Evolutionary conservation across 108 stramenopile species (phyloP).

Genomic region (Discostella stelligeroides): DNA sequence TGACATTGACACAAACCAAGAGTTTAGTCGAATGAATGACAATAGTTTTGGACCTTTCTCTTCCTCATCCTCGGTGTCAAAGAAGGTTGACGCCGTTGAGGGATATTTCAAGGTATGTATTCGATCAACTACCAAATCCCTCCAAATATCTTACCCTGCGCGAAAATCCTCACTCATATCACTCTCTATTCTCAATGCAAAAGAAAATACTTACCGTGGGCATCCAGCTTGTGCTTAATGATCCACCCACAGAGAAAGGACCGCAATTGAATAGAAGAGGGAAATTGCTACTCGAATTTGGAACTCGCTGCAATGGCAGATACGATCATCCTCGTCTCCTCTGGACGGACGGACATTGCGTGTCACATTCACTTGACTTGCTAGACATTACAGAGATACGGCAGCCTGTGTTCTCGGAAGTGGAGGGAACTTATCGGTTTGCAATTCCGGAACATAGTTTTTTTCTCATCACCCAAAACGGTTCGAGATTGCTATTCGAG

Average conservation of each 20-base stretch:
- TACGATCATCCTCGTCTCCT: background rate
- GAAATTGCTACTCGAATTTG: slow-evolving; percentile 6
- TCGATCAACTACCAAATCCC: no score
- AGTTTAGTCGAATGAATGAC: no score
- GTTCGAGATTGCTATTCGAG: slow-evolving; percentile 3
- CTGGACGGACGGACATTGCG: slow-evolving; percentile 4
- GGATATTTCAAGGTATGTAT: background rate
- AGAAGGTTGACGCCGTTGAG: background rate
- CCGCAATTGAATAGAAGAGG: background rate
- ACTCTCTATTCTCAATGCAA: background rate
- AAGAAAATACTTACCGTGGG: slow-evolving; percentile 10
- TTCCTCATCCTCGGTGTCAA: background rate
- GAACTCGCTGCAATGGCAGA: background rate
- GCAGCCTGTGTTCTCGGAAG: background rate
- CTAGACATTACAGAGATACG: slow-evolving; percentile 5
- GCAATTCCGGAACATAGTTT: slow-evolving; percentile 7
- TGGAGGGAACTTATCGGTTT: slow-evolving; percentile 3
- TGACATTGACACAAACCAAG: no score
- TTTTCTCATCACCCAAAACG: background rate
- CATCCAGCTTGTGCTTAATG: slow-evolving; percentile 3
- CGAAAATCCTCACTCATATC: background rate
- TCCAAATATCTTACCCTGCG: no score
- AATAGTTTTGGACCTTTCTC: no score
- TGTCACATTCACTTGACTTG: background rate
- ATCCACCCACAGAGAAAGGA: background rate